These are phyloP conservation scores for Paramecium sonneborni DNA, from an alignment of 73 alveolate genomes.

Conservation along the genomic window DNA sequence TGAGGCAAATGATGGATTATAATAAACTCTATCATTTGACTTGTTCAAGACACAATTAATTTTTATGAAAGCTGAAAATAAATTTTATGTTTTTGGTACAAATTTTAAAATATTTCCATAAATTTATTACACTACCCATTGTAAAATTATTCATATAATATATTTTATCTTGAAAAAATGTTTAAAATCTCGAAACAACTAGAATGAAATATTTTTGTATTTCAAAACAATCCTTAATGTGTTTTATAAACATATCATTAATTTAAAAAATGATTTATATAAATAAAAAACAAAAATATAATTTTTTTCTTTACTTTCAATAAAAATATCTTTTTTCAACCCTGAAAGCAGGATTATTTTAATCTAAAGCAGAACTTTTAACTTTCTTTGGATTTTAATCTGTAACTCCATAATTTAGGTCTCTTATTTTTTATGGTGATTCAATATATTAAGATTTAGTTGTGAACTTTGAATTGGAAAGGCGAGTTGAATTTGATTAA, in stretches of 20 bases:
- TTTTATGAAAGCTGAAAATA: background rate
- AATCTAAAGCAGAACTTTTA: no score
- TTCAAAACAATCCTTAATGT: background rate
- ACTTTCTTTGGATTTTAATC: no score
- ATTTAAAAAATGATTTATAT: background rate
- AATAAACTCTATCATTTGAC: background rate
- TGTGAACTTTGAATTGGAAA: background rate
- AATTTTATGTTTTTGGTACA: background rate
- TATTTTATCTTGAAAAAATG: conserved; percentile 33
- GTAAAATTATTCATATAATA: background rate
- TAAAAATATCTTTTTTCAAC: background rate
- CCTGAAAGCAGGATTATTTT: no score
- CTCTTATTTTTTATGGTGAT: background rate
- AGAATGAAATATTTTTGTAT: background rate
- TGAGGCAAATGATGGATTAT: background rate
- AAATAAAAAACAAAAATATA: background rate
- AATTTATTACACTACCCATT: background rate
- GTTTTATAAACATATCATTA: background rate
- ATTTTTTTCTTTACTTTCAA: no score
- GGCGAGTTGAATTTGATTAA: background rate
- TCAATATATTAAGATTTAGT: background rate
- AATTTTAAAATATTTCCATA: background rate
- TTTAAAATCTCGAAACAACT: background rate
- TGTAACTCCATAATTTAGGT: no score
- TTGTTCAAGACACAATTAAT: background rate